A percentile compares a stretch with the other conserved stretches of the same genome.
Conservation (phyloP, 345 rosid genomes). For the Atalantia buxifolia region DNA sequence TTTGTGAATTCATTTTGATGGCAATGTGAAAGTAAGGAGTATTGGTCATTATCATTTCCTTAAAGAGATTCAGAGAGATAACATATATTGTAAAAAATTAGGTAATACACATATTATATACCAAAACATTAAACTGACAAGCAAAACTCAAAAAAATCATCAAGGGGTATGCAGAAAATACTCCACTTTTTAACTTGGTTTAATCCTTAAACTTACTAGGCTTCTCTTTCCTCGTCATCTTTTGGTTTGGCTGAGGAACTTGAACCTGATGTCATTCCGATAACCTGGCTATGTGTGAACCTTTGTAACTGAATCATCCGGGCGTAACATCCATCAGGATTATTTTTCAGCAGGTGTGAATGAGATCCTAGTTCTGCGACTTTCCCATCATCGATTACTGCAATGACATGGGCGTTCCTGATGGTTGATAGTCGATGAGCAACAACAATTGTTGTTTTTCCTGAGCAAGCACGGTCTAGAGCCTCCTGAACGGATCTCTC, state of each 20-base stretch:
- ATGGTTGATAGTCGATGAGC: constrained; percentile 89
- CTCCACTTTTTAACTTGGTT: constrained; percentile 21
- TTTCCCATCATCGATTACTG: constrained; percentile 90
- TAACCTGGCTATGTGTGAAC: constrained; percentile 80
- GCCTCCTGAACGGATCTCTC: constrained; percentile 96
- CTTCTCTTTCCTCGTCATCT: constrained; percentile 61
- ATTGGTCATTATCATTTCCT: constrained; percentile 29
- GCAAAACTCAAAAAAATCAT: constrained; percentile 31
- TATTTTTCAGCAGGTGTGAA: constrained; percentile 70
- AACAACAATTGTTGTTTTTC: constrained; percentile 85
- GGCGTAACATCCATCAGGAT: constrained; percentile 84
- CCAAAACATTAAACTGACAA: constrained; percentile 28
- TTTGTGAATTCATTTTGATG: neutral
- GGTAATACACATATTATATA: constrained; percentile 49
- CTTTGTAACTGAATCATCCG: constrained; percentile 96
- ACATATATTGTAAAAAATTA: constrained; percentile 23
- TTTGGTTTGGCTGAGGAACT: constrained; percentile 62
- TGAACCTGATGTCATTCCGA: constrained; percentile 80
- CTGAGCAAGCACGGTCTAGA: constrained; percentile 84
- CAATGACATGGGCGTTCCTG: constrained; percentile 81
- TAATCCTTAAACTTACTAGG: constrained; percentile 23
- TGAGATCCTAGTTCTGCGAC: constrained; percentile 96
- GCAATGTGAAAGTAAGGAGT: constrained; percentile 10
- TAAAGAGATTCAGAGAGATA: constrained; percentile 30
- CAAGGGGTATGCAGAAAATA: constrained; percentile 20